Evolutionary conservation across 2,329 filamentous ascomycete genomes (phyloP).

Genomic region (Graphium sp.): DNA sequence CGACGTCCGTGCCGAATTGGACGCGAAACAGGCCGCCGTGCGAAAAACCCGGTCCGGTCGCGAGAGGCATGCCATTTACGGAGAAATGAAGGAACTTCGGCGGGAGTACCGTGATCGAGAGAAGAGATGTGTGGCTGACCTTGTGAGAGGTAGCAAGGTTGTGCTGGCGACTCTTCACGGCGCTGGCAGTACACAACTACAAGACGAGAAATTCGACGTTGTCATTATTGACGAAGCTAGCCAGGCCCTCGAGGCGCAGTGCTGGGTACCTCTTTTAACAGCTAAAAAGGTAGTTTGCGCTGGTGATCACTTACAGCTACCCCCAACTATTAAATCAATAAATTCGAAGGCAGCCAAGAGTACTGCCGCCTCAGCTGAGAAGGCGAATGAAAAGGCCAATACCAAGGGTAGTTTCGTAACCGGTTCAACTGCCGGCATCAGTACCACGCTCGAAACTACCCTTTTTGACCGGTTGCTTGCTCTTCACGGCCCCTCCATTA

Average conservation of each 20-base stretch:
- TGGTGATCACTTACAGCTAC: slow-evolving; percentile 85
- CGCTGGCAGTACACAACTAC: slow-evolving; percentile 70
- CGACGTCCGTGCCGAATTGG: slow-evolving; percentile 85
- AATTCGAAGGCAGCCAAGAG: slow-evolving; percentile 28
- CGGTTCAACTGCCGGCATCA: slow-evolving; percentile 22
- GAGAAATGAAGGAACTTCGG: slow-evolving; percentile 67
- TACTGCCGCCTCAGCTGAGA: slow-evolving; percentile 1
- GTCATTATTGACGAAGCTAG: slow-evolving; percentile 93
- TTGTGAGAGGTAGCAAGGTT: slow-evolving; percentile 66
- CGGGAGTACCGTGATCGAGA: slow-evolving; percentile 83
- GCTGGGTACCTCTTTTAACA: slow-evolving; percentile 77
- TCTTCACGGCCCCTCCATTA: slow-evolving; percentile 69
- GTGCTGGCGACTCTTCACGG: slow-evolving; percentile 88
- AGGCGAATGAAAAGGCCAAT: slow-evolving; percentile 10
- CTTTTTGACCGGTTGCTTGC: slow-evolving; percentile 78
- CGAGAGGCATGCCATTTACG: slow-evolving; percentile 69
- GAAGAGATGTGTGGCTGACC: slow-evolving; percentile 57
- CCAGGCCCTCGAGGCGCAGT: slow-evolving; percentile 90
- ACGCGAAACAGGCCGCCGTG: slow-evolving; percentile 75
- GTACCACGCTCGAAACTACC: slow-evolving; percentile 64
- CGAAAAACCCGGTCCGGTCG: slow-evolving; percentile 70
- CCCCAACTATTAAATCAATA: slow-evolving; percentile 80
- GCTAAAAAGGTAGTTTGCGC: slow-evolving; percentile 78
- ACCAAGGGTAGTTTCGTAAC: slow-evolving; percentile 17
- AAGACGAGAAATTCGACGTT: slow-evolving; percentile 71